Base-by-base conservation (phyloP, 225 moss, liverwort and hornwort species). In the Polytrichum commune region DNA sequence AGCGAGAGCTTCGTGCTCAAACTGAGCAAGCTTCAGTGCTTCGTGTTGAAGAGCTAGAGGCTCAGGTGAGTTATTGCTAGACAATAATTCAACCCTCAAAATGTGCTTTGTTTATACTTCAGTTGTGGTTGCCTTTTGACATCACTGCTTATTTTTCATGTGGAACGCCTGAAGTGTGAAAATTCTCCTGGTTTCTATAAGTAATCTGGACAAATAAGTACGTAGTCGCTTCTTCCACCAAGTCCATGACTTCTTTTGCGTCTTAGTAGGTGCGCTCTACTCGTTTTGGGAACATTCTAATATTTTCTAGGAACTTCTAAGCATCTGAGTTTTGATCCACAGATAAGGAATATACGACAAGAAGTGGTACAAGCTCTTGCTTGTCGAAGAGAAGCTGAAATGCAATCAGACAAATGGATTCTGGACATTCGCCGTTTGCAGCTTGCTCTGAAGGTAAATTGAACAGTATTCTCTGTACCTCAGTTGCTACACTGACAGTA, bases 41-140 rank as follows among this genome's bases (percentile, higher is more conserved):
- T 71, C 86, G 86, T 38, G 89, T 89, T 30, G 86, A 86, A 75
- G 86, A 89, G 77, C 73, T 89, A 66, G 89, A 89, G 55, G 84
- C 77, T 27, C 89, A 86, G 76, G 89, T 86, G 46, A 46, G 46
- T 46, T 46, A 0, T 38, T 38, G 38, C 46, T 46, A 16, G 46
- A 46, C 13, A 46, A 3, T 46, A 46, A 46, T 46, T 46, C 4
- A 16, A 46, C 46, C 46, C 46, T 46, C 13, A 46, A 13, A 9
- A 46, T 38, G 4, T 46, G 46, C 46, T 46, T 46, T 46, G 46
- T 46, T 46, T 13, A 46, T 46, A 46, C 0, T 13, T 46, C 46
- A 46, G 46, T 46, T 46, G 46, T 46, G 16, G 46, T 46, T 46
- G 46, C 13, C 46, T 46, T 46, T 46, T 46, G 46, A 46, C 46